A percentile compares a stretch with the other conserved stretches of the same genome.
phyloP scores from a whole-genome alignment of 306 rosid genomes.

The Datisca glomerata region DNA sequence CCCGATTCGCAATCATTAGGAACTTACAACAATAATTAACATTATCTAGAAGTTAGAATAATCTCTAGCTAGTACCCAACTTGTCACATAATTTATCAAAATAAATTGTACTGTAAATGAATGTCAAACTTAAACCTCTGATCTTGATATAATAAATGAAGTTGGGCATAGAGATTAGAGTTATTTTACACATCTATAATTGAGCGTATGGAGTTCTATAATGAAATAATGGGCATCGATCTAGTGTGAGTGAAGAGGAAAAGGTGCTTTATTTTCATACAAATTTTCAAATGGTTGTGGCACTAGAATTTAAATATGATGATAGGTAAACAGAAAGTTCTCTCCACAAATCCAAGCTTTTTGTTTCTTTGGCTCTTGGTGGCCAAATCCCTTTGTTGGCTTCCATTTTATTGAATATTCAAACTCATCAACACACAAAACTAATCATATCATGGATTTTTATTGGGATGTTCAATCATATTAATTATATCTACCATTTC shows the following conservation, averaged over 20 bases:
- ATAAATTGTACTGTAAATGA: too few relatives aligned
- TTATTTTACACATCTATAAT: too few relatives aligned
- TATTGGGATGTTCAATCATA: background rate
- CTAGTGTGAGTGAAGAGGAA: too few relatives aligned
- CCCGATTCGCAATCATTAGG: background rate
- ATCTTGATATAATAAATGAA: too few relatives aligned
- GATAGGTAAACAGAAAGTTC: background rate
- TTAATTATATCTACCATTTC: background rate
- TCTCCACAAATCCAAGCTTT: background rate
- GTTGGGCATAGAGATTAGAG: too few relatives aligned
- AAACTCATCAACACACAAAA: background rate
- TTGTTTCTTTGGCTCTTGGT: too few relatives aligned
- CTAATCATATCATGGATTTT: background rate
- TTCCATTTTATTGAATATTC: background rate
- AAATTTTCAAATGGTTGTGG: background rate
- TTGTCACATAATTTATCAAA: background rate
- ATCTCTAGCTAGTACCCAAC: background rate
- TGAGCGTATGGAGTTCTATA: too few relatives aligned
- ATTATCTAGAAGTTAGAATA: background rate
- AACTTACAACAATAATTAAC: background rate
- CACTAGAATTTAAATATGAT: background rate
- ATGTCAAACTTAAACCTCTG: background rate
- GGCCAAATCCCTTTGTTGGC: too few relatives aligned
- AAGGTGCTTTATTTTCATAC: too few relatives aligned
- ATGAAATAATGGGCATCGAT: too few relatives aligned